Evolutionary conservation across 768 basidiomycete genomes (phyloP).

Genomic region (Leccinum olivaceopallidum): DNA sequence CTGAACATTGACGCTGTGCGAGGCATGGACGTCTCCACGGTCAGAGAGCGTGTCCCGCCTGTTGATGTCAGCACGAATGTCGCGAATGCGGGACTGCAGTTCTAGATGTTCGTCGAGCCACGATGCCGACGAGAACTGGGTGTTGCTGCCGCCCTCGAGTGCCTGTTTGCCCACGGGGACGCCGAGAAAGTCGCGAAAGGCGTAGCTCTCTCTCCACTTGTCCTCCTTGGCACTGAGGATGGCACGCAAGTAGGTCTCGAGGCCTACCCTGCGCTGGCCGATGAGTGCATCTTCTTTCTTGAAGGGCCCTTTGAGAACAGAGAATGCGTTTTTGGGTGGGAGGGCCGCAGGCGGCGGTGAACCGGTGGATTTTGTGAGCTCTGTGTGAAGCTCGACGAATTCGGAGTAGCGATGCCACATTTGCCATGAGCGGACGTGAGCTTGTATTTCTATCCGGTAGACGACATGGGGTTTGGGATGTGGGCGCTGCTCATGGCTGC

Average conservation of each 20-base stretch:
- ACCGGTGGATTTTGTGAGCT: conserved; percentile 78
- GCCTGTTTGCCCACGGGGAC: conserved; percentile 65
- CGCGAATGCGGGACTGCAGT: conserved; percentile 72
- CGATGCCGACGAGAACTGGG: conserved; percentile 68
- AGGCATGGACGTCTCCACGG: conserved; percentile 67
- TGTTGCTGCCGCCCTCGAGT: conserved; percentile 29
- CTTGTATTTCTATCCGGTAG: conserved; percentile 82
- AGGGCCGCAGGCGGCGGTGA: conserved; percentile 77
- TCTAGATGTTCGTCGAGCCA: conserved; percentile 92
- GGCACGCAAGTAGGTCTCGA: conserved; percentile 84
- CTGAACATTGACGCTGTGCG: conserved; percentile 78
- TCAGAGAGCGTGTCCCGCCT: conserved; percentile 83
- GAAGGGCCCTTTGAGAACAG: conserved; percentile 58
- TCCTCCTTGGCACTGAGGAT: conserved; percentile 82
- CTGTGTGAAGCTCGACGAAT: conserved; percentile 83
- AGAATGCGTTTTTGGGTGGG: conserved; percentile 82
- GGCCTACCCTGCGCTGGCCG: conserved; percentile 72
- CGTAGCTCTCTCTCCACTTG: conserved; percentile 75
- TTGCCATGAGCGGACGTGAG: conserved; percentile 89
- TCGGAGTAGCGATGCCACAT: conserved; percentile 96
- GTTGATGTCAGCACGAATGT: conserved; percentile 84
- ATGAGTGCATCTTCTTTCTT: conserved; percentile 55
- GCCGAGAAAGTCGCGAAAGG: conserved; percentile 86
- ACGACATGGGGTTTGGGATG: conserved; percentile 78
- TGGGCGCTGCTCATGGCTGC: conserved; percentile 64